Evolutionary conservation across 2,329 filamentous ascomycete genomes (phyloP).

Genomic region (Alternaria gansuensis): DNA sequence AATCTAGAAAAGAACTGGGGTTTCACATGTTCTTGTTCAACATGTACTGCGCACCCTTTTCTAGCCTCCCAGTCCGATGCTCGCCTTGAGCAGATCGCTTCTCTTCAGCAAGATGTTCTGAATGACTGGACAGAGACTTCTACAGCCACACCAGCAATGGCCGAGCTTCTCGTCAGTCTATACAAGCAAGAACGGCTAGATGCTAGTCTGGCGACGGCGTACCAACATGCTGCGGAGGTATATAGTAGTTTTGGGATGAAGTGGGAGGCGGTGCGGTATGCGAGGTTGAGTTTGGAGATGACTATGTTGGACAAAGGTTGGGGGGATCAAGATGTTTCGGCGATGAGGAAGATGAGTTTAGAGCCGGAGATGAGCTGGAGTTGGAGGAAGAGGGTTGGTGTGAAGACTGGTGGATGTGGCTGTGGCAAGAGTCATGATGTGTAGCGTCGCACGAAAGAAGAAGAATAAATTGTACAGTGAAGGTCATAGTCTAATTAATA

Average conservation of each 20-base stretch:
- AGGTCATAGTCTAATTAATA: not conserved
- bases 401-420: conserved; percentile 29
- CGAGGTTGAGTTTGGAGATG: conserved; percentile 39
- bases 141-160: conserved; percentile 43
- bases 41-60: conserved; percentile 47
- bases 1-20: conserved; percentile 51
- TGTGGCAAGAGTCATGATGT: conserved; percentile 24
- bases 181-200: conserved; percentile 52
- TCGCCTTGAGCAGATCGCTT: conserved; percentile 46
- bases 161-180: conserved; percentile 49
- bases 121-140: conserved; percentile 42
- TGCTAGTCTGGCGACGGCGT: conserved; percentile 50
- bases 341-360: conserved; percentile 42
- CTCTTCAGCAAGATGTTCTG: conserved; percentile 36
- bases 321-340: conserved; percentile 35
- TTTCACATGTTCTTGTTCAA: conserved; percentile 53
- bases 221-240: conserved; percentile 53
- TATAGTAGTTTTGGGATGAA: conserved; percentile 50
- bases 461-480: not conserved
- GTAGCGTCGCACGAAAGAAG: not conserved
- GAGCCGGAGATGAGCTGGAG: conserved; percentile 45
- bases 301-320: conserved; percentile 46
- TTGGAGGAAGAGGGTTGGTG: conserved; percentile 46
- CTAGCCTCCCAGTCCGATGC: conserved; percentile 46
- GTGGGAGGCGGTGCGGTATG: conserved; percentile 45